phyloP scores from a whole-genome alignment of 176 grass and related monocot genomes.

The Luzula sylvatica region DNA sequence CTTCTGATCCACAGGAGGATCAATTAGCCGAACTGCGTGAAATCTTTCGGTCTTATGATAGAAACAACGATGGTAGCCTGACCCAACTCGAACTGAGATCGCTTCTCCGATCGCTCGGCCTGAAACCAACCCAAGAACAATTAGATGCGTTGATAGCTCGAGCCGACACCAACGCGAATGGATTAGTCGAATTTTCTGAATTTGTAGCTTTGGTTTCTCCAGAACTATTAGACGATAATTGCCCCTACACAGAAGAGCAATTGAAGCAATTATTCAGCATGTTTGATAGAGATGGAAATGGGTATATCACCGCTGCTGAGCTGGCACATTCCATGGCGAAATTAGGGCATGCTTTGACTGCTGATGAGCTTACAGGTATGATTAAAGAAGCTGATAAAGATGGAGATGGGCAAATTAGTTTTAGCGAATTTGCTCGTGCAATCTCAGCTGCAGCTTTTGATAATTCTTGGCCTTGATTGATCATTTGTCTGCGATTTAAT shows the following conservation, averaged over 20 bases:
- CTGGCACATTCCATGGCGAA: constrained; percentile 92
- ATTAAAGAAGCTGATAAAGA: constrained; percentile 94
- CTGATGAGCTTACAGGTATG: constrained; percentile 89
- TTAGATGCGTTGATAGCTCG: constrained; percentile 60
- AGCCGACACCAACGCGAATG: constrained; percentile 73
- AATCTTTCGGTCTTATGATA: constrained; percentile 89
- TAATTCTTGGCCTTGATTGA: constrained; percentile 60
- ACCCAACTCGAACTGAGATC: constrained; percentile 91
- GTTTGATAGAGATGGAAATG: constrained; percentile 87
- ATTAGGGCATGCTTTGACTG: constrained; percentile 71
- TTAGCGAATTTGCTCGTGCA: constrained; percentile 79
- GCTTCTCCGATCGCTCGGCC: constrained; percentile 63
- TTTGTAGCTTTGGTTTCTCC: constrained; percentile 71
- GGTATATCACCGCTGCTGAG: constrained; percentile 94
- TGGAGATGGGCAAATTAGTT: constrained; percentile 72
- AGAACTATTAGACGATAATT: constrained; percentile 46
- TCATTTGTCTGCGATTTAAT: too few species aligned
- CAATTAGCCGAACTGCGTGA: constrained; percentile 63
- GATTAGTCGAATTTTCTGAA: constrained; percentile 94
- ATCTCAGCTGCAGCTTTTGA: constrained; percentile 78
- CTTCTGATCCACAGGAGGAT: constrained; percentile 34
- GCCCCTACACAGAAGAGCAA: constrained; percentile 80
- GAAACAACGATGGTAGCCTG: constrained; percentile 75
- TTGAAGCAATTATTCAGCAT: constrained; percentile 52
- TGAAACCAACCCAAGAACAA: constrained; percentile 58